Percentiles rank a stretch among this genome's conserved stretches.
These are phyloP conservation scores for Schrenkiella parvula DNA, from an alignment of 345 rosid genomes.

Conservation along the genomic window DNA sequence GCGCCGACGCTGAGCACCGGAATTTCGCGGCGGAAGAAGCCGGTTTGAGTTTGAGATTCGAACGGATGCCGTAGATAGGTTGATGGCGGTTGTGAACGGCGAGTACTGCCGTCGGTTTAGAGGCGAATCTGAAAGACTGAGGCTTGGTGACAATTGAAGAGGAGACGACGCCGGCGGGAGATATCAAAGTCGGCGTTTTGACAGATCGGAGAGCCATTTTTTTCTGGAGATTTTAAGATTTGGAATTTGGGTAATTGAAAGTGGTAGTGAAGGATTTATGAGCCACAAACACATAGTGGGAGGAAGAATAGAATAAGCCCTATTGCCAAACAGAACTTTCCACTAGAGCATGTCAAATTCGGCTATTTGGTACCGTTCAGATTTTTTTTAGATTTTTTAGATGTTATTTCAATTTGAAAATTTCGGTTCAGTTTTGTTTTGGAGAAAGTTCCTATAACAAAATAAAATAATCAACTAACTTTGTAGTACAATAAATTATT, in stretches of 20 bases:
- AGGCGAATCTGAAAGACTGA: slow-evolving; percentile 3
- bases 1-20: slow-evolving; percentile 41
- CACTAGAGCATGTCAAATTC: background rate
- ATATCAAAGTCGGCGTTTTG: slow-evolving; percentile 15
- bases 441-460: too few species aligned
- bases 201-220: slow-evolving; percentile 34
- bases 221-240: background rate
- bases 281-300: slow-evolving; percentile 1
- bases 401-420: too few species aligned
- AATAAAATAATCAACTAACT: too few species aligned
- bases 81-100: background rate
- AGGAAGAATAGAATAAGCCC: background rate
- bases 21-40: background rate
- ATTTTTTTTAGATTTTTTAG: background rate
- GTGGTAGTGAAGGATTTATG: background rate
- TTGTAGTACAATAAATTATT: too few species aligned
- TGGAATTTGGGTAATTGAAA: background rate
- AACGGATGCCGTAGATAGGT: slow-evolving; percentile 1
- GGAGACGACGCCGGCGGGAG: background rate
- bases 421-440: too few species aligned
- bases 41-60: slow-evolving; percentile 12
- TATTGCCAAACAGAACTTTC: slow-evolving; percentile 4
- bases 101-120: slow-evolving; percentile 1
- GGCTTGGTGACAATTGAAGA: background rate
- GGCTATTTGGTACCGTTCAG: background rate